These are phyloP conservation scores for Vigna unguiculata DNA, from an alignment of 306 rosid genomes.

Conservation along the genomic window DNA sequence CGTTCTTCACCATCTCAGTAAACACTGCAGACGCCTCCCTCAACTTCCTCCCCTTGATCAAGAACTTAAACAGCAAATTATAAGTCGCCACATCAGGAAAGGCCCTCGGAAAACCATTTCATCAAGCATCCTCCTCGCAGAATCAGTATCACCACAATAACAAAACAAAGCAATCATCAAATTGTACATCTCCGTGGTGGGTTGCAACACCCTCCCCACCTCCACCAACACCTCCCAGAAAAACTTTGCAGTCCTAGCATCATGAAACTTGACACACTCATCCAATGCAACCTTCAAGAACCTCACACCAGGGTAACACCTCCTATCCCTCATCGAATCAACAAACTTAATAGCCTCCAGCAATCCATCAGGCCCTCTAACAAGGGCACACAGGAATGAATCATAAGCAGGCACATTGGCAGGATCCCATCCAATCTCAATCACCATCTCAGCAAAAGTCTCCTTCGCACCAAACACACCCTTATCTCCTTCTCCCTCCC, in stretches of 20 bases:
- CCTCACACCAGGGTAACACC: constrained; percentile 67
- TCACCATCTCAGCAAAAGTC: constrained; percentile 70
- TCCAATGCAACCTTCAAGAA: constrained; percentile 65
- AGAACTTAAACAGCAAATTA: constrained; percentile 58
- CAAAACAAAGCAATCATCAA: constrained; percentile 63
- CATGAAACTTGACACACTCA: constrained; percentile 58
- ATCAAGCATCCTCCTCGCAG: constrained; percentile 56
- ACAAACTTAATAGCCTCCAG: constrained; percentile 53
- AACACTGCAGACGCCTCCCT: constrained; percentile 58
- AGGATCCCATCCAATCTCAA: constrained; percentile 72
- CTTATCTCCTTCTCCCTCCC: constrained; percentile 62
- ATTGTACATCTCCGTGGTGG: constrained; percentile 59
- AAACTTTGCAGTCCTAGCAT: constrained; percentile 52
- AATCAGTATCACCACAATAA: constrained; percentile 41
- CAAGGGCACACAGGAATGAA: constrained; percentile 60
- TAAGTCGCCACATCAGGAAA: constrained; percentile 65
- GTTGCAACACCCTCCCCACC: constrained; percentile 41
- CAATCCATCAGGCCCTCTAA: constrained; percentile 59
- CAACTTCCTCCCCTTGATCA: constrained; percentile 57
- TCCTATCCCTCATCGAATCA: constrained; percentile 53
- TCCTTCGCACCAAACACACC: constrained; percentile 56
- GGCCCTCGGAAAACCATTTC: constrained; percentile 59
- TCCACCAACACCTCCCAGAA: constrained; percentile 65
- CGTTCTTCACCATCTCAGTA: constrained; percentile 73
- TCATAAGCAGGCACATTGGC: constrained; percentile 65